Evolutionary conservation across 1,284 basidiomycete species (phyloP).

Genomic region (Naganishia albida): DNA sequence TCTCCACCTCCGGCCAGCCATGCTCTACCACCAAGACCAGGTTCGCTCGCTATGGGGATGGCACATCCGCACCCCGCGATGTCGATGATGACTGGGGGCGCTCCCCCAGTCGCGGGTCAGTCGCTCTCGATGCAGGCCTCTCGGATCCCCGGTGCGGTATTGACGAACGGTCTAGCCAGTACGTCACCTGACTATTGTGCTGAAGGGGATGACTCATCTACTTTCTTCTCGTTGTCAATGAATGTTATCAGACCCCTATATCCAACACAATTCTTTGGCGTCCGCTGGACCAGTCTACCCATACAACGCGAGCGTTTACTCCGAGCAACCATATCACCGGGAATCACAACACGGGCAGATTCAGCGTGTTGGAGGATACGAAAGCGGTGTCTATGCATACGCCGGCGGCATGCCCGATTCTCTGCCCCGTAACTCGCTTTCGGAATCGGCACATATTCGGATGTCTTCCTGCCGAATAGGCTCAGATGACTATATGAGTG

Average conservation of each 20-base stretch:
- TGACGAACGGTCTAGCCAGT: constrained; percentile 23
- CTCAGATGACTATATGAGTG: background rate
- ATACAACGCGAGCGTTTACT: constrained; percentile 14
- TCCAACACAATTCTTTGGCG: constrained; percentile 23
- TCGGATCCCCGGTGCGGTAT: constrained; percentile 8
- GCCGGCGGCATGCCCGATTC: constrained; percentile 20
- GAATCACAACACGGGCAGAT: background rate
- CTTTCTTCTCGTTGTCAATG: background rate
- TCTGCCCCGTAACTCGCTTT: background rate
- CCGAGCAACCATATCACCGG: background rate
- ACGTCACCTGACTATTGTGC: background rate
- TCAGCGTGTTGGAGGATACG: background rate
- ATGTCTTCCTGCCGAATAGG: background rate
- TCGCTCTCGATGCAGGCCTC: constrained; percentile 5
- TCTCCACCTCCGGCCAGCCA: constrained; percentile 15
- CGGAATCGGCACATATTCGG: background rate
- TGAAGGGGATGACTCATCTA: background rate
- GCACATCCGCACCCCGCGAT: constrained; percentile 22
- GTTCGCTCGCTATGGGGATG: constrained; percentile 13
- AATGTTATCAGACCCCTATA: constrained; percentile 8
- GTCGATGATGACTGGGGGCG: constrained; percentile 9
- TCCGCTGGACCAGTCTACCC: constrained; percentile 6
- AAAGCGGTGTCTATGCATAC: constrained; percentile 15
- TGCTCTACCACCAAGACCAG: constrained; percentile 7
- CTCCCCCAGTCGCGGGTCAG: background rate